Percentiles rank a stretch among this genome's conserved stretches.
Conservation (phyloP, 2,329 filamentous ascomycete genomes). For the Pseudogymnoascus sp. region DNA sequence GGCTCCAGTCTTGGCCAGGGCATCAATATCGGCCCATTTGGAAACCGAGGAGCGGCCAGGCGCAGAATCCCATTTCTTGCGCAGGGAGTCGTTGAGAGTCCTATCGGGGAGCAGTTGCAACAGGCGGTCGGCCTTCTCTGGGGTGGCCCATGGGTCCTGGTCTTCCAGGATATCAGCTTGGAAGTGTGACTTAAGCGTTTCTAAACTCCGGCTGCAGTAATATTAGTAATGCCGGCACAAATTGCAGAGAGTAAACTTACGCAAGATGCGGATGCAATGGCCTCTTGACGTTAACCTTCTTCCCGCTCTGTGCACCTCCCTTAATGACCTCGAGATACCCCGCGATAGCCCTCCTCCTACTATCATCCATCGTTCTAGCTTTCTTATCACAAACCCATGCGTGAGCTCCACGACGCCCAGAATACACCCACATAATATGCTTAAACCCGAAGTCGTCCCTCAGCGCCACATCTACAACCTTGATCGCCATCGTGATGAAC, state of each 20-base stretch:
- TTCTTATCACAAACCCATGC: slow-evolving; percentile 95
- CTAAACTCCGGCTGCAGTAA: slow-evolving; percentile 60
- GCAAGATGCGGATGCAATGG: slow-evolving; percentile 84
- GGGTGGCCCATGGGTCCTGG: slow-evolving; percentile 75
- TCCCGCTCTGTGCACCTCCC: slow-evolving; percentile 76
- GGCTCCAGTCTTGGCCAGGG: slow-evolving; percentile 66
- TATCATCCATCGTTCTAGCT: slow-evolving; percentile 75
- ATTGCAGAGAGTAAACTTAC: slow-evolving; percentile 35
- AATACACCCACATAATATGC: slow-evolving; percentile 98
- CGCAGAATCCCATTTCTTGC: slow-evolving; percentile 83
- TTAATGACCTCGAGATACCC: slow-evolving; percentile 86
- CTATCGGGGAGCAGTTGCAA: slow-evolving; percentile 79
- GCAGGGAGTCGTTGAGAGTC: slow-evolving; percentile 65
- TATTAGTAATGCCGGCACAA: slow-evolving; percentile 12
- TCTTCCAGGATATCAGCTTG: slow-evolving; percentile 68
- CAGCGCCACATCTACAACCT: slow-evolving; percentile 78
- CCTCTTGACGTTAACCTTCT: slow-evolving; percentile 73
- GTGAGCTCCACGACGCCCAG: slow-evolving; percentile 89
- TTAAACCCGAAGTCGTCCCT: slow-evolving; percentile 93
- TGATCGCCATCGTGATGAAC: slow-evolving; percentile 97
- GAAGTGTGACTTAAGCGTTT: slow-evolving; percentile 78
- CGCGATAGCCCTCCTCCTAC: slow-evolving; percentile 74
- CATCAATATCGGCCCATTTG: slow-evolving; percentile 94
- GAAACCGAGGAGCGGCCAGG: slow-evolving; percentile 65
- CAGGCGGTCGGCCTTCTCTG: slow-evolving; percentile 65